Percentiles rank a stretch among this genome's conserved stretches.
Conservation (phyloP, 75 land plant species). For the Sequoia sempervirens region DNA sequence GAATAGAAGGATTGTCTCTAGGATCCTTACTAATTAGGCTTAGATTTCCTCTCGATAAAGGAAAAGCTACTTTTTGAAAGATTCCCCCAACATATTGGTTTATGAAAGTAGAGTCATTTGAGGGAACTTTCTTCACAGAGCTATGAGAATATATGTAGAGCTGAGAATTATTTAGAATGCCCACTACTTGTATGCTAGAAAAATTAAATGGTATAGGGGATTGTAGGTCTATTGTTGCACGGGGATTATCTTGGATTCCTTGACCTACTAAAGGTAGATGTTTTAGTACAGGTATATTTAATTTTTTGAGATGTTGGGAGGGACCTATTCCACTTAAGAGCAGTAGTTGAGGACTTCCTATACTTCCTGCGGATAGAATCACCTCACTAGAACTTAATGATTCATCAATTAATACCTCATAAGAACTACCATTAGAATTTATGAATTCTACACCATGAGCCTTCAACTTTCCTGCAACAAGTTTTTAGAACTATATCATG, state of each 20-base stretch:
- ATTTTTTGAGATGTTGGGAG: conserved; percentile 38
- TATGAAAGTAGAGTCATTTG: conserved; percentile 4
- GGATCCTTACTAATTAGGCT: conserved; percentile 45
- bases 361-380: conserved; percentile 63
- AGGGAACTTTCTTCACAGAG: conserved; percentile 29
- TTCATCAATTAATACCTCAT: conserved; percentile 24
- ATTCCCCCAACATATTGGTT: conserved; percentile 40
- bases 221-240: conserved; percentile 45
- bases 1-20: conserved; percentile 44
- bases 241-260: conserved; percentile 70
- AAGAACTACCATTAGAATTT: conserved; percentile 42
- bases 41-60: conserved; percentile 41
- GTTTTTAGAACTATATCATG: too few relatives aligned
- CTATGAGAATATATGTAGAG: conserved; percentile 68
- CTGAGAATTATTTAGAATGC: conserved; percentile 47
- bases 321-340: conserved; percentile 79
- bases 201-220: conserved; percentile 51
- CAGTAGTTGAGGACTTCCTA: conserved; percentile 85
- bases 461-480: conserved; percentile 14
- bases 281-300: conserved; percentile 45
- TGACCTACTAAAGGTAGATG: conserved; percentile 59
- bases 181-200: conserved; percentile 73
- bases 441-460: conserved; percentile 62
- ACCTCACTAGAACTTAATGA: conserved; percentile 41
- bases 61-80: conserved; percentile 56